Evolutionary conservation across 2,329 filamentous ascomycete genomes (phyloP).

Genomic region (Botrytis fragariae): DNA sequence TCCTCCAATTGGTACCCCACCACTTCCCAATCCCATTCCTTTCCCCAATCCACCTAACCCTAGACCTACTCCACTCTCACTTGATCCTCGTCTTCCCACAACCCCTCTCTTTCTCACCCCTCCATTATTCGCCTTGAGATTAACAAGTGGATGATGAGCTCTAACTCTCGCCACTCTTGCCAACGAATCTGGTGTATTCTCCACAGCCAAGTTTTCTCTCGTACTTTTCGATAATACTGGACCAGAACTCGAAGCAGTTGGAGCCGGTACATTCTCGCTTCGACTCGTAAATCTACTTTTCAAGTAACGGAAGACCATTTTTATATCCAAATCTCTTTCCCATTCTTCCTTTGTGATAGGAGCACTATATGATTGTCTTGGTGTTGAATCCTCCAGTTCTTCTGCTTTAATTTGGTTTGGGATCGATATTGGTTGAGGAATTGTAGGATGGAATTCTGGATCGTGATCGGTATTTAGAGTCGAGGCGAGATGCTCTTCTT

Average conservation of each 20-base stretch:
- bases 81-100: constrained; percentile 61
- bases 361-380: constrained; percentile 23
- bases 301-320: constrained; percentile 87
- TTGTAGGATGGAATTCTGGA: constrained; percentile 28
- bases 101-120: constrained; percentile 48
- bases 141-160: constrained; percentile 83
- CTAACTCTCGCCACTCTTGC: constrained; percentile 80
- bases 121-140: constrained; percentile 38
- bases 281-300: constrained; percentile 65
- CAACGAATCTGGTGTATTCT: constrained; percentile 61
- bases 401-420: constrained; percentile 18
- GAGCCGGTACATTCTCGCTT: not conserved
- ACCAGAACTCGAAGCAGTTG: not conserved
- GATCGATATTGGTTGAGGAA: constrained; percentile 30
- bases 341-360: constrained; percentile 53
- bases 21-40: not conserved
- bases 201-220: constrained; percentile 48
- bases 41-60: constrained; percentile 52
- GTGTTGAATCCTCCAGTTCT: constrained; percentile 27
- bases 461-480: constrained; percentile 19
- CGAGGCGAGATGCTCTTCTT: constrained; percentile 25
- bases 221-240: constrained; percentile 32
- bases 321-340: constrained; percentile 88
- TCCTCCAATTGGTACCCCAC: not conserved
- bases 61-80: constrained; percentile 79